Evolutionary conservation across 768 basidiomycete species (phyloP).

Genomic region (Termitomyces sp.): DNA sequence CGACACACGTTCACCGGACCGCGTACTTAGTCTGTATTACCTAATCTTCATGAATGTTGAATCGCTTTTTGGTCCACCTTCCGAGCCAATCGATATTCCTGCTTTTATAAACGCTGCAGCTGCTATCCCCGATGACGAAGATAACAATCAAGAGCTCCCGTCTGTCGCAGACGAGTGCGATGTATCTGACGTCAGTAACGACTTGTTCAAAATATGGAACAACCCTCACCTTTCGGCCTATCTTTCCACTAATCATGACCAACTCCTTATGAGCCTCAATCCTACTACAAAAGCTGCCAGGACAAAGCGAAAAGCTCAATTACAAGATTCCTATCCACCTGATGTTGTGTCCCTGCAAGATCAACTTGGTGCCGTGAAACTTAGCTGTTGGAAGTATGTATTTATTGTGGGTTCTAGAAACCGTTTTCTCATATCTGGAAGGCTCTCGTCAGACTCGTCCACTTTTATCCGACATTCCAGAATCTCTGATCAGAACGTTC

Average conservation of each 20-base stretch:
- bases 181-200: slow-evolving; percentile 45
- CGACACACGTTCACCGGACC: neutral
- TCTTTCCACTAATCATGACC: slow-evolving; percentile 51
- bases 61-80: slow-evolving; percentile 63
- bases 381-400: slow-evolving; percentile 63
- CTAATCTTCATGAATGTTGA: slow-evolving; percentile 28
- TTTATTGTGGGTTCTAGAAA: neutral
- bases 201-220: slow-evolving; percentile 45
- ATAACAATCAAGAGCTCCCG: slow-evolving; percentile 9
- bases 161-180: slow-evolving; percentile 34
- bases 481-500: slow-evolving; percentile 63
- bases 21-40: slow-evolving; percentile 6
- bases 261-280: slow-evolving; percentile 32
- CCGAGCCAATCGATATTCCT: slow-evolving; percentile 46
- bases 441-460: slow-evolving; percentile 44
- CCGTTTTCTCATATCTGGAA: slow-evolving; percentile 1
- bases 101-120: slow-evolving; percentile 38
- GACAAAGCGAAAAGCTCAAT: slow-evolving; percentile 26
- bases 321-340: slow-evolving; percentile 35
- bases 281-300: slow-evolving; percentile 28
- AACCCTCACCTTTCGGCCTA: slow-evolving; percentile 57
- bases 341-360: slow-evolving; percentile 49
- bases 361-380: slow-evolving; percentile 45
- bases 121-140: slow-evolving; percentile 6
- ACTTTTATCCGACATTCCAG: slow-evolving; percentile 63